These are phyloP conservation scores for Schizothecium vesticola DNA, from an alignment of 495 filamentous ascomycete genomes.

Conservation along the genomic window DNA sequence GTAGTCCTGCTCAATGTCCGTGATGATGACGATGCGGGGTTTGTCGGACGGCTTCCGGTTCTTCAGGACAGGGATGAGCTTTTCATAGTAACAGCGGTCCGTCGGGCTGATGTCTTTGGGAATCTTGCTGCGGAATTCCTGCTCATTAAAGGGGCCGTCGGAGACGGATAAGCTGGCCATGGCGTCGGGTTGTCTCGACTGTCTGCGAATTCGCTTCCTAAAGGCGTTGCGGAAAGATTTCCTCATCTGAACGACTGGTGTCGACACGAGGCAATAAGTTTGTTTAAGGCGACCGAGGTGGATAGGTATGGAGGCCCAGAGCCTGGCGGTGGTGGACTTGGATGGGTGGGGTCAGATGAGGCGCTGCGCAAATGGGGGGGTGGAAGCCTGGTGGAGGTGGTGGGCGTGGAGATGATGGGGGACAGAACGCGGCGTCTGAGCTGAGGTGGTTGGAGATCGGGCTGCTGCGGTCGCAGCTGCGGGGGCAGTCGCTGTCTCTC, in stretches of 20 bases:
- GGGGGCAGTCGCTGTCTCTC: neutral
- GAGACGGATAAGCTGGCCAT: neutral
- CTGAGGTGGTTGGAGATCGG: neutral
- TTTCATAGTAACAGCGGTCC: neutral
- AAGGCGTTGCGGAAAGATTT: neutral
- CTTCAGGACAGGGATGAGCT: slow-evolving; percentile 4
- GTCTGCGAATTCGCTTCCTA: neutral
- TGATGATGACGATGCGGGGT: slow-evolving; percentile 16
- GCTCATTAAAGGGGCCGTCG: neutral
- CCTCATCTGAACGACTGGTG: neutral
- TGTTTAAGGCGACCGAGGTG: neutral
- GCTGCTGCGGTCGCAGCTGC: neutral
- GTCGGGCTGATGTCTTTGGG: neutral
- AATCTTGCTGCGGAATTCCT: neutral
- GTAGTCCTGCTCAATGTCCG: slow-evolving; percentile 21
- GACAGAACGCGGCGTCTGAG: neutral
- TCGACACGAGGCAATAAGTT: neutral
- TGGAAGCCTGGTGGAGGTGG: neutral
- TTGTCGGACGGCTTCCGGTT: slow-evolving; percentile 6
- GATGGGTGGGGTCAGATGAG: neutral
- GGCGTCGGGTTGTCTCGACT: neutral
- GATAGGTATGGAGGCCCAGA: neutral
- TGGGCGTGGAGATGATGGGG: neutral
- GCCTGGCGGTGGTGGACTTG: neutral
- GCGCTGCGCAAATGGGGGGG: neutral